phyloP scores from a whole-genome alignment of 1,284 basidiomycete genomes.

The Hemileia vastatrix region DNA sequence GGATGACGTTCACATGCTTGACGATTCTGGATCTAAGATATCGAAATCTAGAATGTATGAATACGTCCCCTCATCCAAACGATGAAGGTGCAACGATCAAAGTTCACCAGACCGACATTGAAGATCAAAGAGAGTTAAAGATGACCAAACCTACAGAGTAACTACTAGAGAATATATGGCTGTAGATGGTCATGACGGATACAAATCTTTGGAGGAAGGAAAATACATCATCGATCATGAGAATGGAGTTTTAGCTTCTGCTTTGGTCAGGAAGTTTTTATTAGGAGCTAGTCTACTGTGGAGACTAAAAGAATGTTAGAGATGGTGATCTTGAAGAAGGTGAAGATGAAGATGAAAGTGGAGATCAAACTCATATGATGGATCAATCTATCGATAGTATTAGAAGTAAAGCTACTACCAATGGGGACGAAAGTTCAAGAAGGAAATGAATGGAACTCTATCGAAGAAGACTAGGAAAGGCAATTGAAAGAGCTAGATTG shows the following conservation, averaged over 20 bases:
- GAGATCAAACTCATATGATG: not conserved
- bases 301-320: not conserved
- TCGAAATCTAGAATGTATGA: conserved; percentile 26
- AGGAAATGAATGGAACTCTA: not conserved
- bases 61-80: conserved; percentile 33
- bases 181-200: conserved; percentile 58
- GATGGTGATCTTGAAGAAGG: not conserved
- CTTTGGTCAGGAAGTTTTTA: conserved; percentile 72
- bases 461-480: not conserved
- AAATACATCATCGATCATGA: conserved; percentile 72
- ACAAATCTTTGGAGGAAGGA: conserved; percentile 58
- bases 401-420: not conserved
- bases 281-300: conserved; percentile 51
- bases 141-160: conserved; percentile 54
- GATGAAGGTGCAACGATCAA: conserved; percentile 40
- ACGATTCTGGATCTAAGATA: conserved; percentile 25
- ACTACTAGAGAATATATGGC: conserved; percentile 69
- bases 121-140: conserved; percentile 28
- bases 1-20: conserved; percentile 25
- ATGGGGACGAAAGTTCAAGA: not conserved
- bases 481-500: not conserved
- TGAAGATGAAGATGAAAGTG: not conserved
- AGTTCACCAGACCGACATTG: conserved; percentile 27
- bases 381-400: not conserved
- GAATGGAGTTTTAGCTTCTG: conserved; percentile 67